phyloP scores from a whole-genome alignment of 2,329 filamentous ascomycete species.

The Alternaria incomplexa region DNA sequence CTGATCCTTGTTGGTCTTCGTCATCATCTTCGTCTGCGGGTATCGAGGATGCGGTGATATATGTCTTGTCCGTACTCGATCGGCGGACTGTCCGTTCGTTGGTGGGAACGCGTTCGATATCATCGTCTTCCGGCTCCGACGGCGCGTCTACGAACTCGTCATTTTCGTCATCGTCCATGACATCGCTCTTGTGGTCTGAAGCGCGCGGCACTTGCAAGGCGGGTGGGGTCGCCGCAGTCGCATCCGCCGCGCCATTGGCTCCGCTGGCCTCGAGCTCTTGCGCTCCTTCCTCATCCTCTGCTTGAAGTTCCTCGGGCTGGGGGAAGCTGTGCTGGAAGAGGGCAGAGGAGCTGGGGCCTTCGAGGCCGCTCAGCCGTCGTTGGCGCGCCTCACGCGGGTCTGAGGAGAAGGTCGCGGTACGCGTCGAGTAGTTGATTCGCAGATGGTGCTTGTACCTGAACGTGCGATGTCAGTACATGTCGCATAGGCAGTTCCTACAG shows the following conservation, averaged over 20 bases:
- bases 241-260: constrained; percentile 21
- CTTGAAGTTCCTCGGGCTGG: constrained; percentile 47
- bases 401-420: constrained; percentile 59
- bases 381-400: constrained; percentile 53
- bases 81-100: constrained; percentile 21
- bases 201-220: constrained; percentile 40
- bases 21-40: constrained; percentile 14
- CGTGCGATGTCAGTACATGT: background rate
- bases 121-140: constrained; percentile 41
- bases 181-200: constrained; percentile 30
- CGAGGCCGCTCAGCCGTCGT: constrained; percentile 51
- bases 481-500: background rate
- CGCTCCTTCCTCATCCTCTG: constrained; percentile 32
- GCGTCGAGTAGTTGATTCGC: constrained; percentile 52
- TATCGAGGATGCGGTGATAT: constrained; percentile 39
- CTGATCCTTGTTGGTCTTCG: background rate
- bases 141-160: constrained; percentile 34
- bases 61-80: constrained; percentile 38
- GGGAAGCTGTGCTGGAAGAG: constrained; percentile 51
- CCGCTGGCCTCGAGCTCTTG: constrained; percentile 12
- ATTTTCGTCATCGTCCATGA: constrained; percentile 7
- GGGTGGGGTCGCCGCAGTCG: constrained; percentile 30
- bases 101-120: constrained; percentile 18
- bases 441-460: constrained; percentile 61
- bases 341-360: constrained; percentile 49